A percentile compares a stretch with the other conserved stretches of the same genome.
phyloP scores from a whole-genome alignment of 2,329 filamentous ascomycete genomes.

The Colletotrichum gloeosporioides region DNA sequence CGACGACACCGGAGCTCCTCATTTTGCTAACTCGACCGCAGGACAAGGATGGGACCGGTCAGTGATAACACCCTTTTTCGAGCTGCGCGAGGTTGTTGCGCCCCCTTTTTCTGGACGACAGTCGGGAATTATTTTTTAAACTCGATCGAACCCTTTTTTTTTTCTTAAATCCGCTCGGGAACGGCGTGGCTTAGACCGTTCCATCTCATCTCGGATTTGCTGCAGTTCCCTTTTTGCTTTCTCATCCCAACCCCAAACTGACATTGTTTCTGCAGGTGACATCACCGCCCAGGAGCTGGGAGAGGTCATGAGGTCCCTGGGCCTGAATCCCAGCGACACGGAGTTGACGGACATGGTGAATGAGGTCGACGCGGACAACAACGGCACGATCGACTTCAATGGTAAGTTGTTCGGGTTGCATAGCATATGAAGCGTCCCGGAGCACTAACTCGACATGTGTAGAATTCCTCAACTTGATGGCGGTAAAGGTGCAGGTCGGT shows the following conservation, averaged over 20 bases:
- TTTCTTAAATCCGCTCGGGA: background rate
- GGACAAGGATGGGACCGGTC: conserved; percentile 92
- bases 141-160: background rate
- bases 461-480: conserved; percentile 96
- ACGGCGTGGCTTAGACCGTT: conserved; percentile 4
- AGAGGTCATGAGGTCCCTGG: conserved; percentile 88
- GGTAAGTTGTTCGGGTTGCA: conserved; percentile 56
- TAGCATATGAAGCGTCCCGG: background rate
- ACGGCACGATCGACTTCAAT: conserved; percentile 90
- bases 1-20: background rate
- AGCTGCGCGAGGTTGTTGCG: background rate
- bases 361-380: conserved; percentile 91
- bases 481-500: conserved; percentile 92
- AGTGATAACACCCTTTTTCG: conserved; percentile 44
- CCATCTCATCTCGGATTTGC: conserved; percentile 9
- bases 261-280: conserved; percentile 64
- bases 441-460: background rate
- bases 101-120: background rate
- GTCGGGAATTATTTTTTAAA: background rate
- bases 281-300: conserved; percentile 92
- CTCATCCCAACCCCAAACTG: conserved; percentile 26
- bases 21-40: conserved; percentile 45
- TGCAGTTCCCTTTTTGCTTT: background rate
- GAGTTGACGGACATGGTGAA: conserved; percentile 95
- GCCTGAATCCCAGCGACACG: conserved; percentile 88